Percentiles rank a stretch among this genome's conserved stretches.
Evolutionary conservation across 345 rosid genomes (phyloP).

Genomic region (Acer saccharum): DNA sequence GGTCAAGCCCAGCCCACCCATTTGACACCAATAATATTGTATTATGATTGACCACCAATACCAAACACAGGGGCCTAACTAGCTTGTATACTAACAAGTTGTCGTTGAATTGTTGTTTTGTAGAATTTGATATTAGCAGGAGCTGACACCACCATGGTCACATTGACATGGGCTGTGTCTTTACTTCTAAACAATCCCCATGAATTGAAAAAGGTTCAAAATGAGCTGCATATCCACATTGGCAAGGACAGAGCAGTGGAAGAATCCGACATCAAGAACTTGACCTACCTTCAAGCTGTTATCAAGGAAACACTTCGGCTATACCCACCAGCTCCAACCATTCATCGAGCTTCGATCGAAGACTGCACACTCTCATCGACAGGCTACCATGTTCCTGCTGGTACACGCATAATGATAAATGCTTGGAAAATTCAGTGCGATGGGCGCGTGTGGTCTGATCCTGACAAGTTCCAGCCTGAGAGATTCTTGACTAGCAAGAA

Average conservation of each 20-base stretch:
- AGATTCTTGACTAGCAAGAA: slow-evolving; percentile 34
- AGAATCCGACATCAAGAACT: slow-evolving; percentile 22
- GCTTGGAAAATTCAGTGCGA: slow-evolving; percentile 31
- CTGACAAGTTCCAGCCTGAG: slow-evolving; percentile 30
- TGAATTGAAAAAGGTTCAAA: slow-evolving; percentile 8
- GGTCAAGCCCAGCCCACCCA: too few species aligned
- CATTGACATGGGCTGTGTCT: slow-evolving; percentile 39
- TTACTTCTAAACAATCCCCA: slow-evolving; percentile 36
- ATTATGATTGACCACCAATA: too few species aligned
- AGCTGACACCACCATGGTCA: slow-evolving; percentile 33
- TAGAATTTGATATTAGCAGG: slow-evolving; percentile 34
- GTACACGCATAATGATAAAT: slow-evolving; percentile 32
- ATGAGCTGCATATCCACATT: slow-evolving; percentile 6
- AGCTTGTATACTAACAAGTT: too few species aligned
- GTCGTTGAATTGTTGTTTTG: slow-evolving; percentile 4
- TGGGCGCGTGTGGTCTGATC: slow-evolving; percentile 25
- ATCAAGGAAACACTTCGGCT: slow-evolving; percentile 43
- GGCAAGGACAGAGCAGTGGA: slow-evolving; percentile 19
- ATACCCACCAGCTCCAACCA: slow-evolving; percentile 36
- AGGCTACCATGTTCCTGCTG: slow-evolving; percentile 24
- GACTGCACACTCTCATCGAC: slow-evolving; percentile 11
- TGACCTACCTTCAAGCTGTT: slow-evolving; percentile 33
- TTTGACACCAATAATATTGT: too few species aligned
- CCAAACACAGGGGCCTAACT: too few species aligned
- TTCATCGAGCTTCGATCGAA: slow-evolving; percentile 20